phyloP scores from a whole-genome alignment of 345 rosid genomes.

The Rubroshorea leprosula region DNA sequence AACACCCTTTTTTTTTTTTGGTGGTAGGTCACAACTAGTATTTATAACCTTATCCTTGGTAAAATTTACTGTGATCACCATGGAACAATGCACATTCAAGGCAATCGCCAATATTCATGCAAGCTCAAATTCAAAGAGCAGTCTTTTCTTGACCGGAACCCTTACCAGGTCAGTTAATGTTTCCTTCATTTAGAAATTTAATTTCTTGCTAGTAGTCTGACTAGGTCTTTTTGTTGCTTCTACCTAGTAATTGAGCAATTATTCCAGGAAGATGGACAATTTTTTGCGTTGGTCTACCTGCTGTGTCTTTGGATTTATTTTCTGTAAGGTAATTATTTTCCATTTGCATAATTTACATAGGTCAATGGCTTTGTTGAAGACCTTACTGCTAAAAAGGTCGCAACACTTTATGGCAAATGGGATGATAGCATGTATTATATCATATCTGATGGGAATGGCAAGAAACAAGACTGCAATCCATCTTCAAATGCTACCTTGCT shows the following conservation, averaged over 20 bases:
- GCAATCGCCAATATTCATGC: conserved; percentile 78
- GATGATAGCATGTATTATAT: conserved; percentile 74
- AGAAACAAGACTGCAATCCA: conserved; percentile 45
- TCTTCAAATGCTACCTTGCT: conserved; percentile 57
- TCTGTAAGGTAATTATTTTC: background rate
- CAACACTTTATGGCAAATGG: conserved; percentile 93
- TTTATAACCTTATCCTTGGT: conserved; percentile 89
- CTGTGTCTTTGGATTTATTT: conserved; percentile 2
- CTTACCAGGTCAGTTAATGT: conserved; percentile 62
- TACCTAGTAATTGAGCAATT: no score
- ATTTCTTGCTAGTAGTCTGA: background rate
- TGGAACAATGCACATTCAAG: conserved; percentile 77
- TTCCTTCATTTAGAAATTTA: background rate
- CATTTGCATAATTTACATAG: conserved; percentile 27
- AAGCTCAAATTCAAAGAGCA: conserved; percentile 89
- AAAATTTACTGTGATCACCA: conserved; percentile 91
- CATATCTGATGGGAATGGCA: conserved; percentile 47
- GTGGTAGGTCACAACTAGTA: conserved; percentile 90
- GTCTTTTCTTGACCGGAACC: conserved; percentile 87
- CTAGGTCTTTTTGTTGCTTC: no score
- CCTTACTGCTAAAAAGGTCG: conserved; percentile 50
- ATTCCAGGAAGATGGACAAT: background rate
- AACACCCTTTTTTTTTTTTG: conserved; percentile 15
- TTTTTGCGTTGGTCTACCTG: conserved; percentile 1
- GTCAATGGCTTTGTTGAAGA: conserved; percentile 91